phyloP scores from a whole-genome alignment of 805 yeast species.

The Geotrichum ghanense region DNA sequence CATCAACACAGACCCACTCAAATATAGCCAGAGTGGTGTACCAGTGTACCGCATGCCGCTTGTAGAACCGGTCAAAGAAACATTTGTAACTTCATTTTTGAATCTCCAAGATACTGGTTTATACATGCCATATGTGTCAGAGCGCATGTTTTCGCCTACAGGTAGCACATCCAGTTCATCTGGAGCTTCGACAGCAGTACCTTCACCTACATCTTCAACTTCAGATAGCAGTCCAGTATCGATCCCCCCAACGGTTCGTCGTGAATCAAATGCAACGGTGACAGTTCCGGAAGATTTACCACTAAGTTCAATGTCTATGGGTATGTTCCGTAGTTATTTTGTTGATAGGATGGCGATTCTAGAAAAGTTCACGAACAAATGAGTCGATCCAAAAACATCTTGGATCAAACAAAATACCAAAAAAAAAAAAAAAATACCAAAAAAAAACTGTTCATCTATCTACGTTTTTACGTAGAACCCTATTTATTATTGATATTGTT shows the following conservation, averaged over 20 bases:
- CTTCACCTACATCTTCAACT: conserved; percentile 2
- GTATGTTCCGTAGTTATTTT: conserved; percentile 13
- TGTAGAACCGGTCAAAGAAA: conserved; percentile 2
- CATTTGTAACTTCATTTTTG: background rate
- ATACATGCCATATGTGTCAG: background rate
- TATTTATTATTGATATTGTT: too few relatives aligned
- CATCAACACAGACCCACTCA: conserved; percentile 16
- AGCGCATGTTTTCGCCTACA: background rate
- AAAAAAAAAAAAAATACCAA: too few relatives aligned
- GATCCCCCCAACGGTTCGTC: background rate
- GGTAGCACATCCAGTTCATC: background rate
- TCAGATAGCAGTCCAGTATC: conserved; percentile 2
- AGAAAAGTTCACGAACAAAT: too few relatives aligned
- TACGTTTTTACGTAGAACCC: too few relatives aligned
- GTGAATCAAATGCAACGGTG: background rate
- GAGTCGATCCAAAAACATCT: too few relatives aligned
- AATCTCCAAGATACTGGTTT: background rate
- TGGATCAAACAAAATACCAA: too few relatives aligned
- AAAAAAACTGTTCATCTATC: too few relatives aligned
- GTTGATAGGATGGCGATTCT: conserved; percentile 17
- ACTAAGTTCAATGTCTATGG: conserved; percentile 5
- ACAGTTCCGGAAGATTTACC: background rate
- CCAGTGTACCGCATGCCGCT: conserved; percentile 8
- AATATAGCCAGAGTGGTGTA: conserved; percentile 10
- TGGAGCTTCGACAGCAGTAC: conserved; percentile 3